Base-by-base conservation (phyloP, 805 yeast genomes). In the Wickerhamomyces alni region DNA sequence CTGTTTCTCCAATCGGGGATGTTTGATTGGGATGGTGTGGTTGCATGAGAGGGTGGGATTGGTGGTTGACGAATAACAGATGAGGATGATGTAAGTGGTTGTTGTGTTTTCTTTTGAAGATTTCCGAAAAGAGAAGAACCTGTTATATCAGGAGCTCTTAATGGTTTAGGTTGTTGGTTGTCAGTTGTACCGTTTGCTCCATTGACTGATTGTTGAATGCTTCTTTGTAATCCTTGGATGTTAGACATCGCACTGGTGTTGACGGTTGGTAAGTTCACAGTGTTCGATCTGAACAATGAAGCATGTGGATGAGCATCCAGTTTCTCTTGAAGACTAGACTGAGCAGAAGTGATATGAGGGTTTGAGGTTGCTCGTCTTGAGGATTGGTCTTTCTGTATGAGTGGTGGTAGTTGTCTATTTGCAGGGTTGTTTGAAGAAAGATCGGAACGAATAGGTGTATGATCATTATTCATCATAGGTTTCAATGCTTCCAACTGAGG, bases 271-370 rank as follows among this genome's bases (percentile, higher is more conserved):
- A 32, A 8, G 17, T 31, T n/a, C 2, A 40, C 33, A 2, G 54
- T 36, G 28, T 43, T 40, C 2, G 48, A 26, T 27, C 51, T 39
- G 2, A 30, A 21, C 8, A 46, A 8, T 2, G 37, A 35, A 15
- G 26, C 17, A 13, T 25, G 27, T 21, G 43, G 38, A 27, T 38
- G 41, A 4, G 33, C 13, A 18, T 27, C 15, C 17, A 51, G 30
- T 32, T 22, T 51, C 13, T 41, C 18, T 22, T 40, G 39, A 19
- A 51, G 33, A 15, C 43, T 35, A 5, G 38, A 36, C 25, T 49
- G 54, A 12, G 51, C 50, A 11, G 35, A 13, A 11, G 52, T 48
- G 3, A 26, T 29, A 13, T 29, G 31, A 16, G 47, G 42, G 13
- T 33, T 33, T 6, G 52, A 46, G 3, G 18, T 35, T 5, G 41